phyloP scores from a whole-genome alignment of 768 basidiomycete genomes.

The Pleurotus giganteus region DNA sequence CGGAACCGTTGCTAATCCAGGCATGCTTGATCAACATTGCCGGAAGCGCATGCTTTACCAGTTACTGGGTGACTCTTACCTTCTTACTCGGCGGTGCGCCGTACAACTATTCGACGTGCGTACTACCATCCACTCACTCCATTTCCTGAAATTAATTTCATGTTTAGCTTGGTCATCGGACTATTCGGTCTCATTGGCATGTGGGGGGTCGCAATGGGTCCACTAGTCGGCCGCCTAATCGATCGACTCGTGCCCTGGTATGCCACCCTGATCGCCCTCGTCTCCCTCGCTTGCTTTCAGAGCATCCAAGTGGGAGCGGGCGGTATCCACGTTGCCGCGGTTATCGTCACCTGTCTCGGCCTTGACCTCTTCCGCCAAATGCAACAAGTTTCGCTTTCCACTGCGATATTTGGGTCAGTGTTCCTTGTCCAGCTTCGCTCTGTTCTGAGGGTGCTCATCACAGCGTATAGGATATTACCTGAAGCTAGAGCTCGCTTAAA shows the following conservation, averaged over 20 bases:
- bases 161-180: conserved; percentile 54
- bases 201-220: conserved; percentile 68
- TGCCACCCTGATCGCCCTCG: conserved; percentile 57
- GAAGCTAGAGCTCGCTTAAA: conserved; percentile 70
- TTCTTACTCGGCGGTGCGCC: conserved; percentile 78
- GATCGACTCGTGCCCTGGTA: conserved; percentile 79
- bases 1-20: conserved; percentile 79
- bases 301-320: conserved; percentile 68
- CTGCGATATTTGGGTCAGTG: conserved; percentile 53
- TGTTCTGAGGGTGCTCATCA: conserved; percentile 11
- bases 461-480: conserved; percentile 32
- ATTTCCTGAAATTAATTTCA: not conserved
- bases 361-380: conserved; percentile 76
- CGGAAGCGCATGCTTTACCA: conserved; percentile 56
- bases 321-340: conserved; percentile 66
- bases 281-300: conserved; percentile 49
- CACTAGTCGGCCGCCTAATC: conserved; percentile 64
- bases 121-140: conserved; percentile 11
- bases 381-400: conserved; percentile 65
- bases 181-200: conserved; percentile 74
- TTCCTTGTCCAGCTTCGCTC: not conserved
- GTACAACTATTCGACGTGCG: conserved; percentile 73
- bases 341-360: conserved; percentile 67
- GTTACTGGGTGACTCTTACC: conserved; percentile 75
- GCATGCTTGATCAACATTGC: conserved; percentile 57